These are phyloP conservation scores for Hibiscus mutabilis DNA, from an alignment of 345 rosid genomes.

Conservation along the genomic window DNA sequence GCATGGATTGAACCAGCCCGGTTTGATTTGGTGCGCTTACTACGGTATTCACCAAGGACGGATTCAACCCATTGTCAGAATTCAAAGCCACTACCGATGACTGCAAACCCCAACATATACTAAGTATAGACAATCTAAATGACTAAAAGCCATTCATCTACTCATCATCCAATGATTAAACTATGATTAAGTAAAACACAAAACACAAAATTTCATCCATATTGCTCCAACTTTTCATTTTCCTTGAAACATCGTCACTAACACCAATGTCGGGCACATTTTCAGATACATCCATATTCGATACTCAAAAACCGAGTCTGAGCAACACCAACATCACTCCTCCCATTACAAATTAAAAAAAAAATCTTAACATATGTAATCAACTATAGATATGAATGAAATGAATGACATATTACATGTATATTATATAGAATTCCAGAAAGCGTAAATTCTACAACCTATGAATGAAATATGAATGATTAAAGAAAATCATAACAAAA, in stretches of 20 bases:
- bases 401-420: not conserved
- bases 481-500: not conserved
- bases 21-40: not conserved
- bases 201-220: not conserved
- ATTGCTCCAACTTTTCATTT: not conserved
- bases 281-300: not conserved
- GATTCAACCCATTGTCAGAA: slow-evolving; percentile 6
- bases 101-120: slow-evolving; percentile 12
- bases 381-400: not conserved
- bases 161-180: not conserved
- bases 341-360: too few relatives aligned
- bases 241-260: not conserved
- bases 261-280: not conserved
- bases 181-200: not conserved
- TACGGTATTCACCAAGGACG: slow-evolving; percentile 10
- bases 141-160: not conserved
- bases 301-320: not conserved
- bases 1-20: slow-evolving; percentile 4
- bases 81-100: not conserved
- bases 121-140: too few relatives aligned
- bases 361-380: not conserved
- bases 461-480: too few relatives aligned
- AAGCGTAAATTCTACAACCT: not conserved
- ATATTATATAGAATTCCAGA: not conserved
- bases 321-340: not conserved